Evolutionary conservation across 331 rosid species (phyloP).

Genomic region (Quercus lobata): DNA sequence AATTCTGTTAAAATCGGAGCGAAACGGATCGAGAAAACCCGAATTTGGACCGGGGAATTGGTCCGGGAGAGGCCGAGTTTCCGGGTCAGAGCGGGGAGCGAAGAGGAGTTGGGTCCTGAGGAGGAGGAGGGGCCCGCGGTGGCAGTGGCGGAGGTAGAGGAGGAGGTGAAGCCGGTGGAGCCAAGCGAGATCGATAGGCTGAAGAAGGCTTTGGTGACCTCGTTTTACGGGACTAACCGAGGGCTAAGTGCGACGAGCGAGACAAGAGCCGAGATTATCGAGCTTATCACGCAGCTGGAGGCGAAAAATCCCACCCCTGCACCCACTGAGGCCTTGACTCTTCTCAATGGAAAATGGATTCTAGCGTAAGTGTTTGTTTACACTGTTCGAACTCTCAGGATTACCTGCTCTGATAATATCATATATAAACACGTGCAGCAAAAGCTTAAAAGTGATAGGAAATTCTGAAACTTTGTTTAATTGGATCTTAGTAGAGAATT

Average conservation of each 20-base stretch:
- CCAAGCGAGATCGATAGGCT: constrained; percentile 39
- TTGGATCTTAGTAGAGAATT: background rate
- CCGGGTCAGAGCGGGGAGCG: constrained; percentile 32
- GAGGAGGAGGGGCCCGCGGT: constrained; percentile 22
- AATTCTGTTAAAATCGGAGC: constrained; percentile 16
- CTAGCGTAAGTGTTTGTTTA: constrained; percentile 51
- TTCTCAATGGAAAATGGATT: constrained; percentile 93
- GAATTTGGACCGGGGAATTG: constrained; percentile 11
- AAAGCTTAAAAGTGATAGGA: too few relatives aligned
- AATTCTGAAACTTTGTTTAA: background rate
- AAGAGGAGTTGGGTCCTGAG: constrained; percentile 54
- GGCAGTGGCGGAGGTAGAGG: constrained; percentile 40
- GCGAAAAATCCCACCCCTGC: constrained; percentile 80
- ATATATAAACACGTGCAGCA: too few relatives aligned
- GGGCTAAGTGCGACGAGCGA: constrained; percentile 75
- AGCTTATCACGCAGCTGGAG: constrained; percentile 83
- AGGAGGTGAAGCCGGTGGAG: constrained; percentile 33
- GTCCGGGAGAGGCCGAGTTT: constrained; percentile 14
- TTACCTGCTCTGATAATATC: too few relatives aligned
- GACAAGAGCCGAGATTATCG: constrained; percentile 86
- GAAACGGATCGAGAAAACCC: constrained; percentile 15
- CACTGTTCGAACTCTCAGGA: too few relatives aligned
- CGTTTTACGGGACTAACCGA: constrained; percentile 73
- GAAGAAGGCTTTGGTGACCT: constrained; percentile 78
- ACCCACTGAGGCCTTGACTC: constrained; percentile 74